Percentiles rank a stretch among this genome's conserved stretches.
Conservation (phyloP, 2,329 filamentous ascomycete genomes). For the Metarhizium robertsii region DNA sequence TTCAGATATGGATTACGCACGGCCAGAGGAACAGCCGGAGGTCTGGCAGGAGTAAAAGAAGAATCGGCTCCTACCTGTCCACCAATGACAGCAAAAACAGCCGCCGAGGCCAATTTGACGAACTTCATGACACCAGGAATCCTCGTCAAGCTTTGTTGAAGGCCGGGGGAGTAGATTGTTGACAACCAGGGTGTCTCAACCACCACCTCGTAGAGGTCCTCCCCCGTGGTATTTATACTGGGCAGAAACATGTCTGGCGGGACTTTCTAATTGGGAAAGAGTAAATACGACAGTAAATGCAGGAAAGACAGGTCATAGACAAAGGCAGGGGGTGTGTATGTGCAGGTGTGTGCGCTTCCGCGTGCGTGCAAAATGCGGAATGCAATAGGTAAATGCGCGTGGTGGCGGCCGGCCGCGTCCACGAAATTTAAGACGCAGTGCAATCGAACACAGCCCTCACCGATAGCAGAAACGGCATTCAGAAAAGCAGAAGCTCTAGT, state of each 20-base stretch:
- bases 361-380: not conserved
- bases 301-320: not conserved
- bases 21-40: constrained; percentile 61
- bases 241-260: constrained; percentile 5
- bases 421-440: not conserved
- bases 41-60: constrained; percentile 53
- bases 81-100: constrained; percentile 11
- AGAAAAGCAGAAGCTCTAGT: too few relatives aligned
- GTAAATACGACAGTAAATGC: not conserved
- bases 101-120: constrained; percentile 10
- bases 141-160: constrained; percentile 6
- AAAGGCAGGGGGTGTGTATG: not conserved
- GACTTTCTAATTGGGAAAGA: not conserved
- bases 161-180: not conserved
- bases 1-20: constrained; percentile 69
- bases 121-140: constrained; percentile 12
- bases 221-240: constrained; percentile 9
- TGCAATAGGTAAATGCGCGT: not conserved
- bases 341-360: not conserved
- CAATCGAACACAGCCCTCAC: not conserved
- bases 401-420: not conserved
- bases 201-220: constrained; percentile 3
- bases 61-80: constrained; percentile 25
- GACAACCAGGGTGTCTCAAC: constrained; percentile 3
- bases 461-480: too few relatives aligned